These are phyloP conservation scores for Blastobotrys apis DNA, from an alignment of 1,139 yeast species.

Conservation along the genomic window DNA sequence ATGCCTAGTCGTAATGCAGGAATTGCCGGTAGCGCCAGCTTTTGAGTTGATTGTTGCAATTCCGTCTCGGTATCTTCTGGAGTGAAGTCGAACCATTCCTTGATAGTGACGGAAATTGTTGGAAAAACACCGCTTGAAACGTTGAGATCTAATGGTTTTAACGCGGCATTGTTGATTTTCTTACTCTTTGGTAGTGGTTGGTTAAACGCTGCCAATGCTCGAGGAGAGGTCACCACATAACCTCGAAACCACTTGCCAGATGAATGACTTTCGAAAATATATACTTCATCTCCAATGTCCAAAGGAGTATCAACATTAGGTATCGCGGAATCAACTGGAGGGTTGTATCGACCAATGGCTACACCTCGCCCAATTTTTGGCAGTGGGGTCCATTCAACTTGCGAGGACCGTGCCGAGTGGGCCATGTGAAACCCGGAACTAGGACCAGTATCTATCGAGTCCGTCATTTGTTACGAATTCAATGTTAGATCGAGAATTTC, in stretches of 20 bases:
- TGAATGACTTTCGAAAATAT: constrained; percentile 62
- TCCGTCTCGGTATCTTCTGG: constrained; percentile 16
- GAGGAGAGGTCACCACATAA: constrained; percentile 43
- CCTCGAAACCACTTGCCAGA: constrained; percentile 74
- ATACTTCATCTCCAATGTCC: constrained; percentile 79
- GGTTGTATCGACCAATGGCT: constrained; percentile 27
- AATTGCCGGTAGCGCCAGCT: constrained; percentile 28
- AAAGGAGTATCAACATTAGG: constrained; percentile 31
- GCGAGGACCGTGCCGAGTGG: no score
- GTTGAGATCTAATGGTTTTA: constrained; percentile 28
- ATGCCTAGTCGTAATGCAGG: constrained; percentile 31
- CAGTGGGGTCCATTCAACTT: constrained; percentile 46
- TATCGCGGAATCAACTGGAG: constrained; percentile 18
- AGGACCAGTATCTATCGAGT: no score
- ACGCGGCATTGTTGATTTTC: constrained; percentile 26
- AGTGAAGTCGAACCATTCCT: constrained; percentile 28
- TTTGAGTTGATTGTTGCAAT: constrained; percentile 7
- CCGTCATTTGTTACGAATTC: no score
- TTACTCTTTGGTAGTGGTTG: constrained; percentile 26
- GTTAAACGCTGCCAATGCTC: constrained; percentile 30
- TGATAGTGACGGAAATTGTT: constrained; percentile 25
- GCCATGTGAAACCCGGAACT: no score
- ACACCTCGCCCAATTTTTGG: constrained; percentile 30
- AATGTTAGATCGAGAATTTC: no score
- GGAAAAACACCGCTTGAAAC: constrained; percentile 34